Evolutionary conservation across 1,139 yeast genomes (phyloP).

Genomic region (Candida buenavistaensis): DNA sequence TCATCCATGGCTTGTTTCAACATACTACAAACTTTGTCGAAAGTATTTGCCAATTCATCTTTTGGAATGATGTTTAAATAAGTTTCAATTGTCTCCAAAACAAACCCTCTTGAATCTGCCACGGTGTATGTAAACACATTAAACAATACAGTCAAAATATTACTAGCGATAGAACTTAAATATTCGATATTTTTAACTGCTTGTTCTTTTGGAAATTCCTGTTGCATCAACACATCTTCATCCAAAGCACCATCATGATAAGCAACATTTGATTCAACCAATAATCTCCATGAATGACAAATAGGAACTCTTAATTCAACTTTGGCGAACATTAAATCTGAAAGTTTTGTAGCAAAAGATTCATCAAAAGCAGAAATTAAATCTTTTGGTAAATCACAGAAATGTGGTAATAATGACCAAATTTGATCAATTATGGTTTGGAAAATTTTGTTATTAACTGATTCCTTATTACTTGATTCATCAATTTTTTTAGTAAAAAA

Average conservation of each 20-base stretch:
- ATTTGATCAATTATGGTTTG: conserved; percentile 85
- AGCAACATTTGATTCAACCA: conserved; percentile 75
- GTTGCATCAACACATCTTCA: conserved; percentile 58
- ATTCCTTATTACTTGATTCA: conserved; percentile 46
- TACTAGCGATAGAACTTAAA: conserved; percentile 65
- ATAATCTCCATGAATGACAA: conserved; percentile 75
- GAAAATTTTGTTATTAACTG: conserved; percentile 72
- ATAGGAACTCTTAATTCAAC: conserved; percentile 75
- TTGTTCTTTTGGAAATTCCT: conserved; percentile 57
- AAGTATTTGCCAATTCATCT: conserved; percentile 69
- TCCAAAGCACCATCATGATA: conserved; percentile 61
- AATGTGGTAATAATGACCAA: conserved; percentile 89
- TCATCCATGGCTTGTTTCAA: conserved; percentile 75
- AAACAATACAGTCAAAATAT: conserved; percentile 81
- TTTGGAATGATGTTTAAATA: conserved; percentile 71
- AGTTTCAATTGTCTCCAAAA: conserved; percentile 81
- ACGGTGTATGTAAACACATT: conserved; percentile 87
- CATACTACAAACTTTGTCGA: conserved; percentile 81
- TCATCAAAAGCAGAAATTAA: conserved; percentile 63
- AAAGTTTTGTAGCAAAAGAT: conserved; percentile 72
- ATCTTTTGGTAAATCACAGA: conserved; percentile 85
- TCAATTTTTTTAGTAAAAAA: conserved; percentile 53
- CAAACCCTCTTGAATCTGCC: conserved; percentile 80
- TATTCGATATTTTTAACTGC: conserved; percentile 61
- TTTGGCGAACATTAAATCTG: conserved; percentile 72